These are phyloP conservation scores for Lolium rigidum DNA, from an alignment of 176 grass and related monocot species.

Conservation along the genomic window DNA sequence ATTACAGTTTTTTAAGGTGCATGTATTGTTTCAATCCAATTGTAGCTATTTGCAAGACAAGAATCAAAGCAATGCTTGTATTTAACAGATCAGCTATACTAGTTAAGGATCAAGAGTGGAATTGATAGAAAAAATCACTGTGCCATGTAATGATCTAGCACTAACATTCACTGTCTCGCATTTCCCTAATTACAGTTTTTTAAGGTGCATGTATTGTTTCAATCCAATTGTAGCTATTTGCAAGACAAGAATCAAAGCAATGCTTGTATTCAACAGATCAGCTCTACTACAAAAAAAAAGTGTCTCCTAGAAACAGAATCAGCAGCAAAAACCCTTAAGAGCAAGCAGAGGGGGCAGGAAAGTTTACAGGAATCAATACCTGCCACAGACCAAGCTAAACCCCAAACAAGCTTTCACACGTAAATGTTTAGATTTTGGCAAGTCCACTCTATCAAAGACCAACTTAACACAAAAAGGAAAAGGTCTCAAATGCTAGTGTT, in stretches of 20 bases:
- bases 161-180: not conserved
- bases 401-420: not conserved
- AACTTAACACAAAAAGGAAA: slow-evolving; percentile 6
- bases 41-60: slow-evolving; percentile 29
- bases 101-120: slow-evolving; percentile 16
- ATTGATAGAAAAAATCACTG: slow-evolving; percentile 3
- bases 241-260: not conserved
- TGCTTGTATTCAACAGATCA: not conserved
- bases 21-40: not conserved
- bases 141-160: not conserved
- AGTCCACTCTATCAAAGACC: not conserved
- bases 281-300: slow-evolving; percentile 1
- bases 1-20: not conserved
- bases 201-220: not conserved
- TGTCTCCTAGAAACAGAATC: not conserved
- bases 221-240: slow-evolving; percentile 12
- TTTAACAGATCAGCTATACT: slow-evolving; percentile 11
- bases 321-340: slow-evolving; percentile 1
- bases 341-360: slow-evolving; percentile 7
- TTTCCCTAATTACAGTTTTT: not conserved
- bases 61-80: not conserved
- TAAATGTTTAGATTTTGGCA: slow-evolving; percentile 1
- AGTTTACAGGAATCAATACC: not conserved
- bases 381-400: not conserved
- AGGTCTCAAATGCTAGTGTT: not conserved